These are phyloP conservation scores for Leptomonas pyrrhocoris DNA, from an alignment of 208 protist species.

Conservation along the genomic window DNA sequence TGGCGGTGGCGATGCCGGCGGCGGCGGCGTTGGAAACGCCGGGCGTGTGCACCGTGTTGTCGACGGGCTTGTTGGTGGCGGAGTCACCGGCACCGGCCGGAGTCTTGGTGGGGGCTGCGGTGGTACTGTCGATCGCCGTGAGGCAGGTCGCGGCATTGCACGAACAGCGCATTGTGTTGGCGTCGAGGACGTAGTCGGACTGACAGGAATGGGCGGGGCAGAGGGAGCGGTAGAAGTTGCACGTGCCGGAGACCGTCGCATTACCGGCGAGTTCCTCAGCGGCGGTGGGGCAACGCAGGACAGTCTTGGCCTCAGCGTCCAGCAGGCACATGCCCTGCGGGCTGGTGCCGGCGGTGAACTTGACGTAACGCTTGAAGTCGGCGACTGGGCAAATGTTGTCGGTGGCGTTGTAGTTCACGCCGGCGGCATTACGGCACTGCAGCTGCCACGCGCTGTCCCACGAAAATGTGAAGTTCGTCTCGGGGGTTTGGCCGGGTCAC, in stretches of 20 bases:
- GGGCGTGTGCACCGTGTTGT: slow-evolving; percentile 7
- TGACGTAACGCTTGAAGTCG: slow-evolving; percentile 55
- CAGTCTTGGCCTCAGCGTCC: slow-evolving; percentile 19
- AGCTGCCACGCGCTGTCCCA: slow-evolving; percentile 40
- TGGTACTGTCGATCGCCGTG: background rate
- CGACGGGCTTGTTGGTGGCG: background rate
- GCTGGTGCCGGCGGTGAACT: slow-evolving; percentile 33
- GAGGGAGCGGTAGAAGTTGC: slow-evolving; percentile 15
- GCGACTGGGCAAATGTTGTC: slow-evolving; percentile 50
- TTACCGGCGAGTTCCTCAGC: slow-evolving; percentile 10
- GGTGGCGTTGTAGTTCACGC: slow-evolving; percentile 36
- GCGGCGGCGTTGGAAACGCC: slow-evolving; percentile 15
- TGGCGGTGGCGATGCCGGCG: slow-evolving; percentile 22
- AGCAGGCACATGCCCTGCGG: slow-evolving; percentile 51
- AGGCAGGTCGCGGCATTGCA: slow-evolving; percentile 14
- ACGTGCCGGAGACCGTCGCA: slow-evolving; percentile 10
- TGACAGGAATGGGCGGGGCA: slow-evolving; percentile 20
- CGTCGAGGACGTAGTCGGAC: slow-evolving; percentile 16
- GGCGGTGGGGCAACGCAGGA: slow-evolving; percentile 36
- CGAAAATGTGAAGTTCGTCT: slow-evolving; percentile 32
- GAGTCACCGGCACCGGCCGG: too few species aligned
- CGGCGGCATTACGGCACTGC: slow-evolving; percentile 41
- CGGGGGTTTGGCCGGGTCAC: slow-evolving; percentile 44
- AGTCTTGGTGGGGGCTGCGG: too few species aligned
- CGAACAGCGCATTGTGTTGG: background rate